Base-by-base conservation (phyloP, 352 stramenopile genomes). In the Phytophthora hybrid region DNA sequence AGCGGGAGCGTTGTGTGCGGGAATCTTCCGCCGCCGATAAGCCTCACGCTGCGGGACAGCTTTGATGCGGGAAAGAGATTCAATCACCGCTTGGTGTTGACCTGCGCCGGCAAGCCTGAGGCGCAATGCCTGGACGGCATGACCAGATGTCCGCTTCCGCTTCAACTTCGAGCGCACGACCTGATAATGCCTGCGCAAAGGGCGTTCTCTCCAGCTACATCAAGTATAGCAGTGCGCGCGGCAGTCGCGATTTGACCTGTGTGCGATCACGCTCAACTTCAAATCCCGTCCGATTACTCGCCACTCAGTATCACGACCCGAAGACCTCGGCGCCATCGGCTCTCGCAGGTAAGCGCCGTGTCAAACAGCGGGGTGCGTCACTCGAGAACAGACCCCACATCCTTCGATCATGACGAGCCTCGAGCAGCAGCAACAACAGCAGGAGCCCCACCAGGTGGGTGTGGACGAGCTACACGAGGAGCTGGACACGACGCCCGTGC, bases 401-500 rank as follows among this genome's bases (percentile, higher is more conserved):
- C 56, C 23, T 14, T 51, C 57, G 14, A 73, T 51, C 44, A 78
- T 75, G 71, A 72, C 71, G 60, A 78, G 61, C 61, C 60, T 66
- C 31, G 49, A 73, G 52, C 73, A 72, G 57, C 58, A 87, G 67
- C 67, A 74, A 49, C 44, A 26, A 1, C 23, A 62, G 64, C 63
- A 77, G 37, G 44, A 74, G 49, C 34, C 67, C 37, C 73, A 82
- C 61, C 82, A 87, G 66, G 78, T 85, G 18, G 86, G 86, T 23
- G 58, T 64, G 58, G 58, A 64, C 58, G 58, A 64, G 44, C 58
- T 64, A 23, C 58, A 64, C 61, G 60, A 67, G 49, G 60, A 67
- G 44, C 63, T 89, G 56, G 86, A 93, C 68, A 89, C 79, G 59
- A 90, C 80, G 26, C 78, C 80, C 8, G 67, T 88, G 41, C 85